Evolutionary conservation across 2,329 filamentous ascomycete genomes (phyloP).

Genomic region (Xylaria polymorpha): DNA sequence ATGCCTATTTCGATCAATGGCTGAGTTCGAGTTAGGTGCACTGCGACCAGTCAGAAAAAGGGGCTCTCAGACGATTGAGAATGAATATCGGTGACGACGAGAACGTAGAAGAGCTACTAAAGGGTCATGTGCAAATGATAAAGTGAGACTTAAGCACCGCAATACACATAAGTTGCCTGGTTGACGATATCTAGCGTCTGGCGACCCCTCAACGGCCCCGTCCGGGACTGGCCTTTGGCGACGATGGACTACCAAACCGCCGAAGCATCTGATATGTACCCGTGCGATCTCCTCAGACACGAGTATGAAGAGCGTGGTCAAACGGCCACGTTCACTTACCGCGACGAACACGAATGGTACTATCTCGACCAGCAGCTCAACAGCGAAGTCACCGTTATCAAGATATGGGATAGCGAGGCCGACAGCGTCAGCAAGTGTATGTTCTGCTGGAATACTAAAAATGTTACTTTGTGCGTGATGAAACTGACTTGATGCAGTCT

Average conservation of each 20-base stretch:
- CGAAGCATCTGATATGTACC: constrained; percentile 28
- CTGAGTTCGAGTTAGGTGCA: constrained; percentile 21
- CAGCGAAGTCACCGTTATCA: constrained; percentile 37
- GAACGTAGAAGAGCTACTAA: constrained; percentile 10
- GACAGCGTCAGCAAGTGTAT: constrained; percentile 20
- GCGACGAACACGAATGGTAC: constrained; percentile 31
- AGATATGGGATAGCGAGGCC: constrained; percentile 39
- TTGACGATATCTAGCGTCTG: constrained; percentile 26
- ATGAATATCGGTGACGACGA: constrained; percentile 14
- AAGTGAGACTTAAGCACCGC: constrained; percentile 23
- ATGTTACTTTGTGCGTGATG: background rate
- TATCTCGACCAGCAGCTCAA: constrained; percentile 34
- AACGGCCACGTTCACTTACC: constrained; percentile 27
- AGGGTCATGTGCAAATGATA: constrained; percentile 30
- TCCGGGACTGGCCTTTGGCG: constrained; percentile 32
- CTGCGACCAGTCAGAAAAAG: constrained; percentile 28
- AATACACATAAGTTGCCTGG: background rate
- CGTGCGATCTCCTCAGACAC: constrained; percentile 24
- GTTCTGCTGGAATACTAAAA: background rate
- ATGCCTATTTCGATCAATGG: background rate
- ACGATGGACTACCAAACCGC: constrained; percentile 32
- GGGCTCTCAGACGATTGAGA: constrained; percentile 9
- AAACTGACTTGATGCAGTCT: constrained; percentile 28
- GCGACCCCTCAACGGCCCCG: constrained; percentile 29
- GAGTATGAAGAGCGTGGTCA: constrained; percentile 34